These are phyloP conservation scores for Bryoglossum gracile DNA, from an alignment of 495 filamentous ascomycete species.

Conservation along the genomic window DNA sequence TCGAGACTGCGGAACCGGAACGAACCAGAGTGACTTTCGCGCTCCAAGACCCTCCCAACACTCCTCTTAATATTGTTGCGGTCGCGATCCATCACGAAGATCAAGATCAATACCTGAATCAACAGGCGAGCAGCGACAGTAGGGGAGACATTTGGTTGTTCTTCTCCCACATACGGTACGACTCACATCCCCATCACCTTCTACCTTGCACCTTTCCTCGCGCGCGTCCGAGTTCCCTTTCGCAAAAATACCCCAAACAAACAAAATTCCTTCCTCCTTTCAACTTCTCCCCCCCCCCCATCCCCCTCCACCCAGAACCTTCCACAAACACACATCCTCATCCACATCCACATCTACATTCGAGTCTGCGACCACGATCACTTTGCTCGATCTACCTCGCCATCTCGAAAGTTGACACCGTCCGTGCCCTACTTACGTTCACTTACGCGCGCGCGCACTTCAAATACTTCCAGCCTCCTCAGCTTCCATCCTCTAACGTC, in stretches of 20 bases:
- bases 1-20: constrained; percentile 4
- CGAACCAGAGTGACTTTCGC: neutral
- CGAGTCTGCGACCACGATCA: constrained; percentile 21
- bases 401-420: too few species aligned
- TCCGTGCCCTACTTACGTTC: constrained; percentile 9
- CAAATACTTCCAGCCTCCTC: too few species aligned
- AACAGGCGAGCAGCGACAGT: constrained; percentile 33
- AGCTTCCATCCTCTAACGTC: too few species aligned
- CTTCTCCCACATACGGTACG: constrained; percentile 85
- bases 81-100: constrained; percentile 14
- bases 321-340: too few species aligned
- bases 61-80: constrained; percentile 10
- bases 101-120: constrained; percentile 2
- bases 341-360: constrained; percentile 18
- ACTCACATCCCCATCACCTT: constrained; percentile 37
- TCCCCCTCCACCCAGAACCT: constrained; percentile 13
- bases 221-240: too few species aligned
- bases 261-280: too few species aligned
- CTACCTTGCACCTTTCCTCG: constrained; percentile 16
- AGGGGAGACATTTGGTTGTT: constrained; percentile 99
- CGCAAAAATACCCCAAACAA: constrained; percentile 12
- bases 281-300: constrained; percentile 4
- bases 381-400: too few species aligned
- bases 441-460: constrained; percentile 20
- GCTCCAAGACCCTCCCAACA: constrained; percentile 2